Evolutionary conservation across 345 rosid species (phyloP), one percentile per base, ranked within the genome.

Genomic region (Lepidium africanum): DNA sequence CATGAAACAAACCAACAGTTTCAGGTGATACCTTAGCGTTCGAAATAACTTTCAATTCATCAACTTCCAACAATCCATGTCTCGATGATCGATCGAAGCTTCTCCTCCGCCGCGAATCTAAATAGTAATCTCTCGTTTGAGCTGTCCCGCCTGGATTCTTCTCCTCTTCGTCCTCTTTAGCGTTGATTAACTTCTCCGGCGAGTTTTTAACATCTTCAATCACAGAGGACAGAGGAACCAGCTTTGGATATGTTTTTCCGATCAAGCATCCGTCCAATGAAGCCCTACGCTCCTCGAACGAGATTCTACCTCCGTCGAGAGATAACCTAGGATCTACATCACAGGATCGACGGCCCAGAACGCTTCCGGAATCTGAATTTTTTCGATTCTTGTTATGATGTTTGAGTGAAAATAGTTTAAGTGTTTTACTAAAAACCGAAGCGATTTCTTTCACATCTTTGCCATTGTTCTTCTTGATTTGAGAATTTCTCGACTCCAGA

Each of bases 91-190:
- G 79, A 58, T 91, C 97, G 1, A 95, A 82, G 71, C 94, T 95
- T 79, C 77, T 82, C 70, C 93, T 81, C 69, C 97, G 75, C 47
- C 74, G 70, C 9, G 85, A 69, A 61, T 88, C 91, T 8, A 83
- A 78, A 60, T 95, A 91, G 63, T 91, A 95, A 42, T 89, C 88
- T 79, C 90, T 83, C 4, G 99, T 91, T 69, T 95, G 96, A 74
- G 80, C 81, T 39, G 93, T 87, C 53, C 97, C 97, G 19, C 99
- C 97, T 17, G 96, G 91, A n/a, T 77, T 78, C 67, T 43, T 65
- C 47, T 66, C 73, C 69, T 77, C 85, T 1, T 77, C 84, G 10
- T 76, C 80, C 1, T 71, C 64, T 67, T 69, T 84, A 40, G 51
- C 84, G 27, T 39, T 71, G 43, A 45, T 33, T 40, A 14, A 15